Conservation (phyloP, 768 basidiomycete genomes). For the Tulasnella sp. region DNA sequence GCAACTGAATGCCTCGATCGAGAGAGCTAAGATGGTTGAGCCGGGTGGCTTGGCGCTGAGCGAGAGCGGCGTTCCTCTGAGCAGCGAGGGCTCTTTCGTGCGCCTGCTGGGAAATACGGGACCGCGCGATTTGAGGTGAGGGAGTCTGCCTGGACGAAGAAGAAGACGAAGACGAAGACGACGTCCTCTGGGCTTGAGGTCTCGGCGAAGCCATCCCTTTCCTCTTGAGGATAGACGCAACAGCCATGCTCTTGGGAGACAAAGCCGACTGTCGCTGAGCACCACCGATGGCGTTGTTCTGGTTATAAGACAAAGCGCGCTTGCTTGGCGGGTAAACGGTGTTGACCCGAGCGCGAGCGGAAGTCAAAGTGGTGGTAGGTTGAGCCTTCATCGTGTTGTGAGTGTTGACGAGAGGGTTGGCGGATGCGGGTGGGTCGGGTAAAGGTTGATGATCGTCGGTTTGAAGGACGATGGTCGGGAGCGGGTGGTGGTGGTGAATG, state of each 20-base stretch:
- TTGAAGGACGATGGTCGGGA: conserved; percentile 26
- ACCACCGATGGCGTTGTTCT: neutral
- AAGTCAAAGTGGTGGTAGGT: conserved; percentile 9
- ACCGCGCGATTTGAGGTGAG: conserved; percentile 9
- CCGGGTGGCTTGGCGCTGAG: conserved; percentile 16
- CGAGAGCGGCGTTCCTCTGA: conserved; percentile 16
- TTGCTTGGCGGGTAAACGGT: conserved; percentile 18
- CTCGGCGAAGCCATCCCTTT: conserved; percentile 6
- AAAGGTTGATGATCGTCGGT: conserved; percentile 68
- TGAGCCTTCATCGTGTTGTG: conserved; percentile 60
- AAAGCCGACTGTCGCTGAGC: neutral
- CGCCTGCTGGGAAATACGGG: neutral
- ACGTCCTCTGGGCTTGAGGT: neutral
- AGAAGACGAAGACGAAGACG: neutral
- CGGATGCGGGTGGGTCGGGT: conserved; percentile 33
- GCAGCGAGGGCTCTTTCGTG: conserved; percentile 20
- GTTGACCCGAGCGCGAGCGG: conserved; percentile 11
- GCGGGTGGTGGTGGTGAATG: conserved; percentile 16
- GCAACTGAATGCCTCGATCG: conserved; percentile 56
- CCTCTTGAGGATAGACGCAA: conserved; percentile 13
- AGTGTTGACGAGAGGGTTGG: conserved; percentile 47
- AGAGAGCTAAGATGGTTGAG: conserved; percentile 37
- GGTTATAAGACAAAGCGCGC: conserved; percentile 22
- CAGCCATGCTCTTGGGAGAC: conserved; percentile 14
- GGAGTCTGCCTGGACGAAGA: conserved; percentile 4